Evolutionary conservation across 2,329 filamentous ascomycete genomes (phyloP).

Genomic region (Aspergillus costaricaensis): DNA sequence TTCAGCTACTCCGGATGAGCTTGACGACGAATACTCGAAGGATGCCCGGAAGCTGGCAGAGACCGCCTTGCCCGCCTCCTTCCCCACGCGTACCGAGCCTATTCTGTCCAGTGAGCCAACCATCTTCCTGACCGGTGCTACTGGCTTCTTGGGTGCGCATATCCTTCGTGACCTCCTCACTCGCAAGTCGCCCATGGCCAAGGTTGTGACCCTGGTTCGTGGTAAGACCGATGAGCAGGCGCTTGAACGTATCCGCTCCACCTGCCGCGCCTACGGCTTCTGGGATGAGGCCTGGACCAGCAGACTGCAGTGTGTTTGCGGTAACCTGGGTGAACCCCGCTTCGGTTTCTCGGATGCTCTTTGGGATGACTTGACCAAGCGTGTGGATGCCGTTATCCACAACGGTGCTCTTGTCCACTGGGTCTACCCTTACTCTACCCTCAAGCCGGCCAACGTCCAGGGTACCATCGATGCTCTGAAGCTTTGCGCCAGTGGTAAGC

Average conservation of each 20-base stretch:
- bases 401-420: conserved; percentile 81
- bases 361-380: conserved; percentile 66
- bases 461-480: conserved; percentile 74
- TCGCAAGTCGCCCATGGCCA: conserved; percentile 56
- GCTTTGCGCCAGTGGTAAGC: conserved; percentile 73
- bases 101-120: conserved; percentile 51
- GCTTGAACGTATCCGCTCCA: conserved; percentile 65
- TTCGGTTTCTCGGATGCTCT: conserved; percentile 69
- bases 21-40: conserved; percentile 52
- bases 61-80: conserved; percentile 52
- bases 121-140: conserved; percentile 83
- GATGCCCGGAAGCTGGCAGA: conserved; percentile 52
- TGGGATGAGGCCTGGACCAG: conserved; percentile 68
- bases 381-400: conserved; percentile 74
- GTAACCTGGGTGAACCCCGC: conserved; percentile 70
- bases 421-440: conserved; percentile 73
- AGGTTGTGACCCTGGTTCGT: conserved; percentile 75
- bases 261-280: conserved; percentile 74
- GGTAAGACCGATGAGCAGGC: conserved; percentile 63
- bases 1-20: conserved; percentile 32
- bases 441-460: conserved; percentile 76
- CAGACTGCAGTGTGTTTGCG: conserved; percentile 68
- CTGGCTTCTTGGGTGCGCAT: conserved; percentile 84
- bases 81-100: conserved; percentile 36
- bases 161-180: conserved; percentile 73